Conservation (phyloP, 495 filamentous ascomycete species). For the Penicillium pulvis region DNA sequence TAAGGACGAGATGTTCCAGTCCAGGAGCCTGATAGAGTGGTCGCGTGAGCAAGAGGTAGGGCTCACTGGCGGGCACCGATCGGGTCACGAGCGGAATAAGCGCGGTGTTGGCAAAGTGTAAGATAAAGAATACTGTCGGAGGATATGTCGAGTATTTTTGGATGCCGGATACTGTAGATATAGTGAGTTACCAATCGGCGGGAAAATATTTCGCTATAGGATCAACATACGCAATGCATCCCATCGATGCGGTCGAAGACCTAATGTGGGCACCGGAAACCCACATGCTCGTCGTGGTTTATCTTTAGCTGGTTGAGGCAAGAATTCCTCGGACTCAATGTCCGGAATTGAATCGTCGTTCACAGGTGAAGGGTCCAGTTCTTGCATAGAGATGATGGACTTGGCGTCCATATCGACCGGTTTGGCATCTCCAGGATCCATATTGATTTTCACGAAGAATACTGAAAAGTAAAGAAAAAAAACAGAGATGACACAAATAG, state of each 20-base stretch:
- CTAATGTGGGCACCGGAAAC: constrained; percentile 42
- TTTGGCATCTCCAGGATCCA: constrained; percentile 15
- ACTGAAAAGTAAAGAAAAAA: constrained; percentile 3
- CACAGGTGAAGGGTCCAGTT: constrained; percentile 81
- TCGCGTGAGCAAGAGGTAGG: constrained; percentile 62
- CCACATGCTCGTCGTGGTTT: constrained; percentile 19
- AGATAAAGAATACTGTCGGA: constrained; percentile 72
- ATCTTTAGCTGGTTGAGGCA: constrained; percentile 39
- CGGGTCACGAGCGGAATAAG: constrained; percentile 66
- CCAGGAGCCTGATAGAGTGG: constrained; percentile 77
- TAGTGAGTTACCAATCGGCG: constrained; percentile 8
- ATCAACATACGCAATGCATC: constrained; percentile 60
- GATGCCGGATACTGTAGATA: constrained; percentile 65
- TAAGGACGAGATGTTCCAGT: constrained; percentile 49
- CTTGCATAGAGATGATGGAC: constrained; percentile 65
- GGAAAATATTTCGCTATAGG: constrained; percentile 2
- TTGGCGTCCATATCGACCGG: constrained; percentile 38
- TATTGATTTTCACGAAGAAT: not conserved
- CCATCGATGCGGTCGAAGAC: constrained; percentile 60
- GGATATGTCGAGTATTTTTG: constrained; percentile 89
- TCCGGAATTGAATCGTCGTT: constrained; percentile 61
- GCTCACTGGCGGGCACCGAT: constrained; percentile 54
- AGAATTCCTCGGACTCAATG: constrained; percentile 58
- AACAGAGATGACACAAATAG: constrained; percentile 6
- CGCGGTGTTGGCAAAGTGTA: constrained; percentile 82